Evolutionary conservation across 192 early-diverging fungal genomes (phyloP).

Genomic region (Pilaira anomala): DNA sequence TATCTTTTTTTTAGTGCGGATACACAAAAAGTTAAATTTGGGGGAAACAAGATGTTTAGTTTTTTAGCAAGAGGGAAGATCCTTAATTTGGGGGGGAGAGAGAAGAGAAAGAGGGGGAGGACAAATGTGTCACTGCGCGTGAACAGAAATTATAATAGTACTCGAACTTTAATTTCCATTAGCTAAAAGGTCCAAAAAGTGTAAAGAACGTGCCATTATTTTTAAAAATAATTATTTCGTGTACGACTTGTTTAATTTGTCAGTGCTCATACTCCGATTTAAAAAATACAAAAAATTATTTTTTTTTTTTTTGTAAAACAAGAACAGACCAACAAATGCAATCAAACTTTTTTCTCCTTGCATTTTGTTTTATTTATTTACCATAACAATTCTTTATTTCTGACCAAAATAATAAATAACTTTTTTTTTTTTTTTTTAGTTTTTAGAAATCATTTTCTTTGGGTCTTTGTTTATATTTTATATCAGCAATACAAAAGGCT

Average conservation of each 20-base stretch:
- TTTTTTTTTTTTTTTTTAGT: no score
- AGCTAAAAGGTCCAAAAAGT: constrained; percentile 12
- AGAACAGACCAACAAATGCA: constrained; percentile 13
- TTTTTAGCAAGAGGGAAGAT: constrained; percentile 2
- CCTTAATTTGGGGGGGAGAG: background rate
- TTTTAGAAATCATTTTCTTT: no score
- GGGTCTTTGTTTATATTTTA: no score
- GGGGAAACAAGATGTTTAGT: no score
- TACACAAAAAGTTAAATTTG: constrained; percentile 3
- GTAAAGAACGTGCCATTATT: constrained; percentile 13
- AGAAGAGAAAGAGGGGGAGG: background rate
- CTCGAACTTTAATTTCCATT: constrained; percentile 10
- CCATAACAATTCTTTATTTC: no score
- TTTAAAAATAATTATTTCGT: constrained; percentile 2
- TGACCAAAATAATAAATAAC: no score
- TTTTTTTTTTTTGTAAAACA: background rate
- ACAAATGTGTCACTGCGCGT: constrained; percentile 13
- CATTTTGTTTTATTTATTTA: no score
- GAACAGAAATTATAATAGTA: constrained; percentile 9
- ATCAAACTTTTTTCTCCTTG: no score
- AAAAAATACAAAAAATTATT: no score
- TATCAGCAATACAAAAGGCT: no score
- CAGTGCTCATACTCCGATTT: constrained; percentile 17
- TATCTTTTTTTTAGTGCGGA: constrained; percentile 5
- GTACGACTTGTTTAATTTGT: constrained; percentile 3